Base-by-base conservation (phyloP, 805 yeast genomes). In the Kurtzmaniella fragi region DNA sequence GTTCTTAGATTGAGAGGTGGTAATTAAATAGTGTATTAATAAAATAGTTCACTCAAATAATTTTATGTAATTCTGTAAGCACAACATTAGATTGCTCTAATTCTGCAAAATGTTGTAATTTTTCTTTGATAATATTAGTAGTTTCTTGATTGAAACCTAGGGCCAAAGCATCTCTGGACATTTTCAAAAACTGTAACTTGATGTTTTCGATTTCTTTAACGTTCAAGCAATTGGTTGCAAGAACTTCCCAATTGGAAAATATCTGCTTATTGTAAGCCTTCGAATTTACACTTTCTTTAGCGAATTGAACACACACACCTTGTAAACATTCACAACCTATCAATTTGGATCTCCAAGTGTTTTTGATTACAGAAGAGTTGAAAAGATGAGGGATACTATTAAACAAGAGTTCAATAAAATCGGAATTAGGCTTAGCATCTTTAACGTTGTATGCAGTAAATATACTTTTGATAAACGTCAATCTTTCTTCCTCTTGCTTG, bases 1-100 rank as follows among this genome's bases (percentile, higher is more conserved):
- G 98, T 91, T 53, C 77, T 91, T 54, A 89, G 97, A 81, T 85
- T 91, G 70, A 87, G 97, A 79, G 98, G 98, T 78, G 96, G 96
- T 77, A 56, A 58, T 59, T 68, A n/a, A 68, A 54, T 54, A 7
- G 20, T 16, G 14, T 12, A 28, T 28, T 10, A 12, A n/a, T 31
- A 31, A 5, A 17, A 31, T n/a, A 15, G n/a, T 20, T 26, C 20
- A 16, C 14, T 13, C 25, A 37, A 15, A 38, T 28, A 17, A 28
- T 23, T 17, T 31, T 34, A 3, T 31, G 17, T 15, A 56, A 45
- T 39, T 70, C 75, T 9, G 55, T 58, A 20, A 52, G 54, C 12
- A 82, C 70, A 11, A 80, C 69, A 2, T 78, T 61, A n/a, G 79
- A 72, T 8, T 62, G 47, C 33, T 77, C 80, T 11, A 54, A 48